Evolutionary conservation across 495 filamentous ascomycete genomes (phyloP).

Genomic region (Penicillium coffeae): DNA sequence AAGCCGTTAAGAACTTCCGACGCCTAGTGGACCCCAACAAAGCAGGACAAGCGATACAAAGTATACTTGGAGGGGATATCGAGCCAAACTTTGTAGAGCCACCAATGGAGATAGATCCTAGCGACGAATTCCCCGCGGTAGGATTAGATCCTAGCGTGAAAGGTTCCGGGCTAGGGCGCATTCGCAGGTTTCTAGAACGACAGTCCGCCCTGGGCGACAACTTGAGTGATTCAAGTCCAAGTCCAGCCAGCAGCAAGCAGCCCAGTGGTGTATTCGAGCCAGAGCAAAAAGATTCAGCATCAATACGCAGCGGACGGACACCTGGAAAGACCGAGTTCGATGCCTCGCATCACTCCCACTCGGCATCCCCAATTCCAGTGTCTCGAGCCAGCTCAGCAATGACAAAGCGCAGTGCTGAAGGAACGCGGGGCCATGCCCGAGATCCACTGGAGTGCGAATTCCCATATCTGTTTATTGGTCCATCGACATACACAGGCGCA

Average conservation of each 20-base stretch:
- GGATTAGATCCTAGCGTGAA: constrained; percentile 5
- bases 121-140: constrained; percentile 31
- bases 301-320: constrained; percentile 22
- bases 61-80: constrained; percentile 52
- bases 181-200: constrained; percentile 45
- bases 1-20: constrained; percentile 88
- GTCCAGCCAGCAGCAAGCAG: constrained; percentile 14
- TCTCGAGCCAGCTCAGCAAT: constrained; percentile 37
- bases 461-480: constrained; percentile 71
- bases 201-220: constrained; percentile 38
- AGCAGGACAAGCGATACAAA: constrained; percentile 48
- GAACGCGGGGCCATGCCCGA: constrained; percentile 61
- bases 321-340: constrained; percentile 19
- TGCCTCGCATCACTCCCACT: constrained; percentile 15
- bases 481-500: constrained; percentile 41
- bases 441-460: constrained; percentile 59
- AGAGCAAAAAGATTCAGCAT: constrained; percentile 29
- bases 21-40: constrained; percentile 45
- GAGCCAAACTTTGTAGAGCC: constrained; percentile 54
- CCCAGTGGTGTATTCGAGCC: constrained; percentile 16
- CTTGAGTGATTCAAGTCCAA: constrained; percentile 19
- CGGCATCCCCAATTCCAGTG: constrained; percentile 23
- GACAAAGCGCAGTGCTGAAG: constrained; percentile 41
- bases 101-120: constrained; percentile 50
- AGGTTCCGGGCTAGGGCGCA: constrained; percentile 16